These are phyloP conservation scores for Astrephomene gubernaculifera DNA, from an alignment of 139 green algal species.

Conservation along the genomic window DNA sequence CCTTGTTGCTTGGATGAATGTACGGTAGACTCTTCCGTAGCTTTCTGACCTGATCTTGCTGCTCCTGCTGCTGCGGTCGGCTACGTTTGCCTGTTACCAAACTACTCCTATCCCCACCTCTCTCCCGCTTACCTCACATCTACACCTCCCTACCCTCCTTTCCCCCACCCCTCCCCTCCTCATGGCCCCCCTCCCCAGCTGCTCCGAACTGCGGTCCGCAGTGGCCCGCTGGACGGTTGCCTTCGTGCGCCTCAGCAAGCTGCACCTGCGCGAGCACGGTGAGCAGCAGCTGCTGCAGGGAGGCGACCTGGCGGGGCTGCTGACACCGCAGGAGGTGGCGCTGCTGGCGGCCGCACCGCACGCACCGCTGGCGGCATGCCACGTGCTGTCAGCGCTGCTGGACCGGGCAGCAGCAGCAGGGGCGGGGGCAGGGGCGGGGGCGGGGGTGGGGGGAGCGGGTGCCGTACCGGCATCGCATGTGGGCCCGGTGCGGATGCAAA, in stretches of 20 bases:
- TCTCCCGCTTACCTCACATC: neutral
- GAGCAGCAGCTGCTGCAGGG: constrained; percentile 23
- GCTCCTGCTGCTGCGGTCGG: neutral
- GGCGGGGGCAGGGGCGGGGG: too few relatives aligned
- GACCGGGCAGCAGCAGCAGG: constrained; percentile 15
- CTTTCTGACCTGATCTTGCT: neutral
- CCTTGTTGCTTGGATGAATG: too few relatives aligned
- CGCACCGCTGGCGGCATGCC: constrained; percentile 23
- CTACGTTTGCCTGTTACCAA: neutral
- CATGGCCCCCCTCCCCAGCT: constrained; percentile 4
- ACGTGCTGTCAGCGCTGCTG: constrained; percentile 46
- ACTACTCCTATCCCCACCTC: neutral
- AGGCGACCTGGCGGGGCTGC: neutral
- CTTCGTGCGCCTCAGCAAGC: constrained; percentile 38
- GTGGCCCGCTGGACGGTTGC: constrained; percentile 46
- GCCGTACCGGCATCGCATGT: too few relatives aligned
- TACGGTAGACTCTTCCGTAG: too few relatives aligned
- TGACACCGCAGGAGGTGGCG: constrained; percentile 9
- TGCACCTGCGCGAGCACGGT: constrained; percentile 48
- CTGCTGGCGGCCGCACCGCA: constrained; percentile 14
- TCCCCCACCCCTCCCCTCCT: neutral
- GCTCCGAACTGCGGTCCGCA: constrained; percentile 17
- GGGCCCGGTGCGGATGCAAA: too few relatives aligned
- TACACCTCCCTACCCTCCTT: neutral
- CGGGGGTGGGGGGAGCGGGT: too few relatives aligned